phyloP scores from a whole-genome alignment of 805 yeast genomes.

The Naumovozyma baii region DNA sequence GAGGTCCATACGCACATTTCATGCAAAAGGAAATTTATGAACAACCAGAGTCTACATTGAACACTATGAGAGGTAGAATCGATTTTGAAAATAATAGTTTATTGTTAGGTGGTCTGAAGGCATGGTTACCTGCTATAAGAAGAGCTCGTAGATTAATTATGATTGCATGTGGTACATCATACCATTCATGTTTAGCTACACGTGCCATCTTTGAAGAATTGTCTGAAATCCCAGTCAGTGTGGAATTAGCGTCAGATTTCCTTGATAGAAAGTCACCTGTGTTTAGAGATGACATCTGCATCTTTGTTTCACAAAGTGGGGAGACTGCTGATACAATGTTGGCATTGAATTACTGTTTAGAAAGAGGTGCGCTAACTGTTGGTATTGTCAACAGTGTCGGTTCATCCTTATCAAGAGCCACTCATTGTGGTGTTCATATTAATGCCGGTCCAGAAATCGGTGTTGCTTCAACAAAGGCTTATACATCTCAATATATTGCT shows the following conservation, averaged over 20 bases:
- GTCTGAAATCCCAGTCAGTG: constrained; percentile 87
- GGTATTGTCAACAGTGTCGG: constrained; percentile 98
- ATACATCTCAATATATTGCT: constrained; percentile 96
- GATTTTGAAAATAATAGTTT: constrained; percentile 75
- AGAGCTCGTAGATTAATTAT: constrained; percentile 90
- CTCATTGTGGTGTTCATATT: constrained; percentile 98
- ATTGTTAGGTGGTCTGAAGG: constrained; percentile 81
- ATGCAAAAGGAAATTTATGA: constrained; percentile 98
- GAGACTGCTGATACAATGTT: constrained; percentile 97
- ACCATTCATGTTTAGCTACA: constrained; percentile 95
- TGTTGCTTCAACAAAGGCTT: constrained; percentile 98
- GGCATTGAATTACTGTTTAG: constrained; percentile 90
- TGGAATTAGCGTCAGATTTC: constrained; percentile 90
- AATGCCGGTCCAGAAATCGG: constrained; percentile 99
- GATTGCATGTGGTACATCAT: constrained; percentile 99
- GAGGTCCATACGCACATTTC: constrained; percentile 90
- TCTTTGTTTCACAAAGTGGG: constrained; percentile 97
- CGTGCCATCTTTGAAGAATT: constrained; percentile 93
- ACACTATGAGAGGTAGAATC: constrained; percentile 98
- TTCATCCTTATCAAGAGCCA: constrained; percentile 89
- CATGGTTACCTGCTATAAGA: constrained; percentile 78
- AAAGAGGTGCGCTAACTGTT: constrained; percentile 93
- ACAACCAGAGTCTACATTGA: constrained; percentile 96
- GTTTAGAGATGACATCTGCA: constrained; percentile 94
- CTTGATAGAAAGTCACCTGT: constrained; percentile 94